Base-by-base conservation (phyloP, 2,329 filamentous ascomycete species). In the Fusarium sp. region DNA sequence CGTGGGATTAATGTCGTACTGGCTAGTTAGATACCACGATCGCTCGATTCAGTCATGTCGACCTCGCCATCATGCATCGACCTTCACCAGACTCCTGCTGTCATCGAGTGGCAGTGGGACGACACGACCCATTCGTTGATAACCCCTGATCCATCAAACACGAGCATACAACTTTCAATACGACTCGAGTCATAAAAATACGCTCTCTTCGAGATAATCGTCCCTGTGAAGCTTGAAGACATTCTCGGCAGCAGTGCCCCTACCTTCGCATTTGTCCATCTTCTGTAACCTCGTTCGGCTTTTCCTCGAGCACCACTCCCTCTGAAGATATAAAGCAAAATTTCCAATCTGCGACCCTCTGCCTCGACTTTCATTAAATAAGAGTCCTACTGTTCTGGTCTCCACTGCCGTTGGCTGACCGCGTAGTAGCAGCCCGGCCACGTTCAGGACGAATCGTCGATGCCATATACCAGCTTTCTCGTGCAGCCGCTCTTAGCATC, bases 191-290 rank as follows among this genome's bases (percentile, higher is more conserved):
- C 23, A 9, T 8, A 39, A 9, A 25, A 39, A 15, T 18, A 14
- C 6, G 58, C 55, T 31, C 55, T 42, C 33, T 48, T 62, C n/a
- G 55, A 62, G 23, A 20, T 60, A 3, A 14, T 20, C 4, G 33
- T 62, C 14, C 58, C 58, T 11, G 11, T 60, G 9, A 48, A 46
- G n/a, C 52, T 60, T 25, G 60, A 62, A 25, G 55, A 60, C 3
- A 60, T 53, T 13, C 55, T 47, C 17, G 47, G 55, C 8, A 15
- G 42, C 47, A 27, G 46, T 23, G 2, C 31, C 31, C 60, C 13
- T 43, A 29, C 25, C 36, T 62, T 5, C 42, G 42, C 0, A 54
- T 62, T 15, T 58, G 36, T 7, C 56, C 55, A 5, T 46, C 42
- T 11, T 58, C 42, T 10, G 27, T 58, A n/a, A 58, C 45, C 18